Percentiles rank a stretch among this genome's conserved stretches.
phyloP scores from a whole-genome alignment of 2,329 filamentous ascomycete genomes.

The Ceratocystis diversiconidia region DNA sequence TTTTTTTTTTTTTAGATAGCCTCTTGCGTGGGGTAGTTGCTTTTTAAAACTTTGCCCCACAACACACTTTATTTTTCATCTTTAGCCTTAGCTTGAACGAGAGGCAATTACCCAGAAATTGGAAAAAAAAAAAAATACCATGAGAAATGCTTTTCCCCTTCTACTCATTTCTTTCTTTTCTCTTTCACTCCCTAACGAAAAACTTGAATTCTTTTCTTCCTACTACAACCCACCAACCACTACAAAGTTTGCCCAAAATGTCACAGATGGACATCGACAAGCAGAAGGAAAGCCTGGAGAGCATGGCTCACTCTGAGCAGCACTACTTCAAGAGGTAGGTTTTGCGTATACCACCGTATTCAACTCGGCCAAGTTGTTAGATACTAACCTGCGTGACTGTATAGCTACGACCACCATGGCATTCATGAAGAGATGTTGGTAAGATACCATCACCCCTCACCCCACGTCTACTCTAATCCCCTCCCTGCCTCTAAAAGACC shows the following conservation, averaged over 20 bases:
- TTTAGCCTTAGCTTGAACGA: too few relatives aligned
- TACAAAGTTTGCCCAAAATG: constrained; percentile 26
- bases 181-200: background rate
- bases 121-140: background rate
- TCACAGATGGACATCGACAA: constrained; percentile 43
- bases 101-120: background rate
- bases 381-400: constrained; percentile 11
- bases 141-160: background rate
- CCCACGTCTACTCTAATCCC: background rate
- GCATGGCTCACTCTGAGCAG: constrained; percentile 86
- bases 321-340: constrained; percentile 95
- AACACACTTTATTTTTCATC: too few relatives aligned
- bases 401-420: constrained; percentile 96
- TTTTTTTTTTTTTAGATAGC: background rate
- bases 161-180: background rate
- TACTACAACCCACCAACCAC: background rate
- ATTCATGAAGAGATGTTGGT: constrained; percentile 99
- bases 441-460: constrained; percentile 23
- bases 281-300: constrained; percentile 49
- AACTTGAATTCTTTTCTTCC: constrained; percentile 8
- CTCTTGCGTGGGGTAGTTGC: background rate
- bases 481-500: background rate
- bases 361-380: background rate
- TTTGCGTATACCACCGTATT: background rate
- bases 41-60: background rate